Evolutionary conservation across 768 basidiomycete species (phyloP), one percentile per base, ranked within the genome.

Genomic region (Leccinum subtestaceum): DNA sequence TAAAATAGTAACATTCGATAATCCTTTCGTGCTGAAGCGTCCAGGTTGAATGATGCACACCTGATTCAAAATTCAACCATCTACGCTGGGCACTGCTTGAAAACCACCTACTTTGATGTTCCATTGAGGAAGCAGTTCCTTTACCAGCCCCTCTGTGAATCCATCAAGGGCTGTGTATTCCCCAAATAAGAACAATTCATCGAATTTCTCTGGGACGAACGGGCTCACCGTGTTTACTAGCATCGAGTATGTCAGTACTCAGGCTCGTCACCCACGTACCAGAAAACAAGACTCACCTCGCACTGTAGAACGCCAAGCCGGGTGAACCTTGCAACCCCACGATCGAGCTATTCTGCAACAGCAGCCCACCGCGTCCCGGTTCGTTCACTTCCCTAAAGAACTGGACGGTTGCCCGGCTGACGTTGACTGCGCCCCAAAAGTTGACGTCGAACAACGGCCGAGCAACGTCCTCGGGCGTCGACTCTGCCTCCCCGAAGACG

Each of bases 351-450:
- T 50, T 50, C 21, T 50, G 49, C n/a, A 31, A 31, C 21, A 50
- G 8, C 17, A 50, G 5, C 3, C 29, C 78, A 1, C 75, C 76
- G 10, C 56, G 55, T 6, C 63, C 60, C 1, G 75, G 75, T 45
- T 63, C 69, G 56, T 77, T 77, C 23, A 65, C 68, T 32, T 75
- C 69, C 7, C 75, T 65, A 55, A 80, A 75, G 51, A 69, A 68
- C 40, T 57, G 48, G 45, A 75, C 46, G 7, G 68, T 63, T n/a
- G 69, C 64, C 40, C 47, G 63, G 31, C 62, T 65, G 15, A 77
- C 70, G 29, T 69, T 67, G 7, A 65, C 63, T 1, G 64, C 66
- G 2, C 69, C 66, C 71, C 66, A 71, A 38, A 71, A 65, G 34
- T 74, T 72, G 3, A 68, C 67, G 0, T 72, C 66, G 13, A 72